These are phyloP conservation scores for Nigrograna mackinnonii DNA, from an alignment of 2,329 filamentous ascomycete species.

Conservation along the genomic window DNA sequence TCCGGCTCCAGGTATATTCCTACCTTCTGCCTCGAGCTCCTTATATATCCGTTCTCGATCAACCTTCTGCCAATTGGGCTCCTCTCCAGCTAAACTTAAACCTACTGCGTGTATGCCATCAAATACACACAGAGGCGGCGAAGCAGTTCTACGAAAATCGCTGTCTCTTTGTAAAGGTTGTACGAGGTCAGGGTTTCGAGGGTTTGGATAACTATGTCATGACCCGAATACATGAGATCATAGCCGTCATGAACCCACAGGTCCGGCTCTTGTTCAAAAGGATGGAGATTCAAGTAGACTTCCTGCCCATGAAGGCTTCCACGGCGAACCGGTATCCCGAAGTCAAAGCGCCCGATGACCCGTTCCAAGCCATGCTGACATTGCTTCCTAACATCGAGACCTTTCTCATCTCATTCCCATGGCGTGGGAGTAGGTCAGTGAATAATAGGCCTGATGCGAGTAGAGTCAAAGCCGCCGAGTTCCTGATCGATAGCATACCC, in stretches of 20 bases:
- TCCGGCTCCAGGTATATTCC: constrained; percentile 23
- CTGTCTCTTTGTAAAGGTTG: background rate
- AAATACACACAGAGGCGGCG: background rate
- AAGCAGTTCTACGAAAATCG: constrained; percentile 1
- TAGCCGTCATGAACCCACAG: background rate
- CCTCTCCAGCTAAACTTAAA: background rate
- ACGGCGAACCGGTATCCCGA: background rate
- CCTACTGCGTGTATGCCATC: background rate
- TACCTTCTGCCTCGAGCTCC: constrained; percentile 18
- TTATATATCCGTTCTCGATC: too few relatives aligned
- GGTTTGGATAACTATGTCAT: too few relatives aligned
- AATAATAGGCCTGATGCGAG: too few relatives aligned
- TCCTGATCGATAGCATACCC: too few relatives aligned
- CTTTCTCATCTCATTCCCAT: too few relatives aligned
- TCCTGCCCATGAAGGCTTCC: background rate
- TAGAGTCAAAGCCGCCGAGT: too few relatives aligned
- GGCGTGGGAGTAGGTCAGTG: too few relatives aligned
- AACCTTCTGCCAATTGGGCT: background rate
- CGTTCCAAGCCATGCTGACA: background rate
- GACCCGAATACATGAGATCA: background rate
- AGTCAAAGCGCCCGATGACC: background rate
- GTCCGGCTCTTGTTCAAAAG: background rate
- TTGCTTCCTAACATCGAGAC: background rate
- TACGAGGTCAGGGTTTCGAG: background rate
- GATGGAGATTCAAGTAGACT: too few relatives aligned